Evolutionary conservation across 1,139 yeast species (phyloP), one percentile per base, ranked within the genome.

Genomic region (Pichia sp.): DNA sequence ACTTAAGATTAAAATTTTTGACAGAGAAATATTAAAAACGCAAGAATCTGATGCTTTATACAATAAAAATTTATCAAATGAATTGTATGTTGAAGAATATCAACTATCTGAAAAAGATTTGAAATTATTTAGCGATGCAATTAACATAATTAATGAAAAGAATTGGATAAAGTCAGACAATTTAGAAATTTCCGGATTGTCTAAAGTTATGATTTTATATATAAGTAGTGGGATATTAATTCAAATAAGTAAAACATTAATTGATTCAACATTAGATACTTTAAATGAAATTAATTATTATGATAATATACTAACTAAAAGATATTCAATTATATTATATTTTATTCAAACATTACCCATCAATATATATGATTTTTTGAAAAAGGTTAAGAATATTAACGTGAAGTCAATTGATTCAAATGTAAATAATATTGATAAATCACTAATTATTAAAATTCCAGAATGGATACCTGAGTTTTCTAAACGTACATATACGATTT

Each of bases 301-400:
- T 54, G 61, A 59, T 47, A 16, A 48, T 34, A 37, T 65, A 33
- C 46, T 66, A 20, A 66, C 73, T 8, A 57, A 53, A 3, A 52
- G 54, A 36, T 62, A 61, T 46, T 51, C 60, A 9, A 40, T 56
- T 2, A 37, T 64, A 1, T 25, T 50, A 12, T 68, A 67, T 45
- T 55, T 65, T 2, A 26, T 65, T 28, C 76, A 68, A 48, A 62
- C 61, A 0, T 49, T 63, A 7, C 71, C 71, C 1, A 12, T 41
- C 1, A 58, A 61, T 24, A 3, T 54, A 1, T 44, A 34, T 23
- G 38, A 40, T 0, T 42, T 60, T 16, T 29, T 50, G 1, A 38
- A 16, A 10, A 40, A 20, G 4, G 16, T 16, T 16, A 16, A 16
- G 16, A 16, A 16, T 16, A 16, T 16, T 16, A 16, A 16, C 16